Base-by-base conservation (phyloP, 108 stramenopile genomes). In the Cyclotella atomus region DNA sequence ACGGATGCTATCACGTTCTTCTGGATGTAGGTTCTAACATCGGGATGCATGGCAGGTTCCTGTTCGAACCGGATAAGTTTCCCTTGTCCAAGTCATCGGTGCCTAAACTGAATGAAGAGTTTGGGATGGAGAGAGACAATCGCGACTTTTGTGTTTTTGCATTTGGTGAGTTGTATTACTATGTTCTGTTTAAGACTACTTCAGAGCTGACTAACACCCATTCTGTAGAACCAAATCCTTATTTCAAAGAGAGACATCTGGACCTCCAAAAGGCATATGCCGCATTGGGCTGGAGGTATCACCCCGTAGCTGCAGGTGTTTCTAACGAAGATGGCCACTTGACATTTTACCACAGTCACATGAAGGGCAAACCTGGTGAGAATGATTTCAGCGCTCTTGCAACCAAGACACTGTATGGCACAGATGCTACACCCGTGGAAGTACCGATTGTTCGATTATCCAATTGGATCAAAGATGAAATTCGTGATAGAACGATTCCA, bases 1-100 rank as follows among this genome's bases (percentile, higher is more conserved):
- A 83, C 23, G 76, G 76, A 3, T 83, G 81, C 44, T 73, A 72
- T 45, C 63, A 77, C 59, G 71, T 83, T 30, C 72, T 74, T 25
- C 33, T 83, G 1, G 81, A 83, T 63, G 76, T 83, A 12, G 81
- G 81, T 20, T 59, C 59, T 49, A 83, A 83, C 41, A 56, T 76
- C 20, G 81, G 81, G 2, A 44, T 83, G 0, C 81, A 83, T 33
- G 71, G 33, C 15, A 70, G 81, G 2, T 83, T 77, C 34, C 55
- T 83, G 25, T 68, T 38, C 35, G 81, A 83, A 54, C 81, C 81
- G 1, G 24, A 83, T 10, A 38, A 68, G 32, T 83, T 76, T 52
- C 75, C 75, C 19, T 12, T 59, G 0, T 56, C 70, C 36, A 34
- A 41, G 16, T 21, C 27, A 17, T 38, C 76, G 7, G 65, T 65